Evolutionary conservation across 805 yeast genomes (phyloP).

Genomic region (Saccharomyces eubayanus): DNA sequence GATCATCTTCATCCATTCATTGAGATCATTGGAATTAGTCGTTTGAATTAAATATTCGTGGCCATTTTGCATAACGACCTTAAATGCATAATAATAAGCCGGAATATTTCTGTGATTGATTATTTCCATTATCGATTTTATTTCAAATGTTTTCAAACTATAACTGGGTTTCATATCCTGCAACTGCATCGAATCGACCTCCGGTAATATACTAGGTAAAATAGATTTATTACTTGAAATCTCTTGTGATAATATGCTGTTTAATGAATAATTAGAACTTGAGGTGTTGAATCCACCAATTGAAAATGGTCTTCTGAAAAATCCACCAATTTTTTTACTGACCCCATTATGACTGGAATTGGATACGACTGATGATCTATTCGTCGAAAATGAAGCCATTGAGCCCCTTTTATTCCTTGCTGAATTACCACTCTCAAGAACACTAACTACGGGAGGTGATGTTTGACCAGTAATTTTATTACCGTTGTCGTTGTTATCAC

Average conservation of each 20-base stretch:
- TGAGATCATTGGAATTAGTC: slow-evolving; percentile 47
- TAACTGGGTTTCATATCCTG: slow-evolving; percentile 42
- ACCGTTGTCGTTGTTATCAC: slow-evolving; percentile 4
- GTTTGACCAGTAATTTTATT: not conserved
- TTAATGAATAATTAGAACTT: slow-evolving; percentile 22
- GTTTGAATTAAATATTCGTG: slow-evolving; percentile 65
- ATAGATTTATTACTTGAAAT: slow-evolving; percentile 31
- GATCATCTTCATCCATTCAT: slow-evolving; percentile 59
- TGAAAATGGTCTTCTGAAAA: slow-evolving; percentile 58
- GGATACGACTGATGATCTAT: slow-evolving; percentile 18
- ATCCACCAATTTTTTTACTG: slow-evolving; percentile 46
- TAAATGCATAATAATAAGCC: slow-evolving; percentile 28
- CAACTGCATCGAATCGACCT: slow-evolving; percentile 35
- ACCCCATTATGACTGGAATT: slow-evolving; percentile 21
- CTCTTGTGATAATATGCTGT: slow-evolving; percentile 27
- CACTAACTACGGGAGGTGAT: slow-evolving; percentile 3
- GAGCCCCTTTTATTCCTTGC: slow-evolving; percentile 23
- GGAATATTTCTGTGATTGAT: slow-evolving; percentile 29
- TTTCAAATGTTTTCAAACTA: slow-evolving; percentile 38
- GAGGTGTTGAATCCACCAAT: slow-evolving; percentile 35
- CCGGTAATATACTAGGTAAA: slow-evolving; percentile 52
- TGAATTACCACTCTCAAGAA: slow-evolving; percentile 6
- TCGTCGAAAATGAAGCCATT: slow-evolving; percentile 7
- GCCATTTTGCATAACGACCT: slow-evolving; percentile 37
- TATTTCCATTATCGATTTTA: slow-evolving; percentile 31